phyloP scores from a whole-genome alignment of 1,284 basidiomycete species.

The Xerocomus cyaneibrunnescens region DNA sequence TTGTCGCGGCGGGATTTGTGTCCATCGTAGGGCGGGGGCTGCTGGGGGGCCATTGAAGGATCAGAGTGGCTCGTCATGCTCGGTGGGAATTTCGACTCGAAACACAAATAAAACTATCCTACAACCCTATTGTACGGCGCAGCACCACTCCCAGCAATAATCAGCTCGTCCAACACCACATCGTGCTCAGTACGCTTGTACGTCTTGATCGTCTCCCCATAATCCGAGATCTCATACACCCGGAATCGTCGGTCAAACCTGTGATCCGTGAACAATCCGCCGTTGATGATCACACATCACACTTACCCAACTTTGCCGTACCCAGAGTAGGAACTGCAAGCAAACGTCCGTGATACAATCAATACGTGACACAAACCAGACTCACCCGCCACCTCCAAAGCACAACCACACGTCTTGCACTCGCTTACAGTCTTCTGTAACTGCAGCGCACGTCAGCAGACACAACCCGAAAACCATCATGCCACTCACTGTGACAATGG shows the following conservation, averaged over 20 bases:
- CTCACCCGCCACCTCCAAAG: conserved; percentile 88
- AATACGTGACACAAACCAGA: conserved; percentile 6
- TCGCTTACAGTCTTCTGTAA: conserved; percentile 86
- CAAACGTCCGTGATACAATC: conserved; percentile 3
- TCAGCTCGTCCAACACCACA: conserved; percentile 64
- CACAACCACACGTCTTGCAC: conserved; percentile 89
- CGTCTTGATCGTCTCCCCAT: conserved; percentile 85
- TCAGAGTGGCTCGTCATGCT: background rate
- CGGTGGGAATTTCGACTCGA: conserved; percentile 6
- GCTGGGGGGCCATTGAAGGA: conserved; percentile 19
- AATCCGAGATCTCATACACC: conserved; percentile 81
- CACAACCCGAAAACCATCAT: background rate
- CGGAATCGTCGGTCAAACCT: conserved; percentile 90
- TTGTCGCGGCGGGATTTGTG: conserved; percentile 48
- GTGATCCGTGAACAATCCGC: background rate
- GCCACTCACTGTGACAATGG: conserved; percentile 72
- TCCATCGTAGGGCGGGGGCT: conserved; percentile 23
- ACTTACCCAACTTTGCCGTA: conserved; percentile 75
- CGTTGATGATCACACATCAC: background rate
- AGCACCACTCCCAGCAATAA: conserved; percentile 55
- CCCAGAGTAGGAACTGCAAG: conserved; percentile 73
- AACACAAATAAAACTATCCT: background rate
- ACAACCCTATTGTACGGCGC: conserved; percentile 30
- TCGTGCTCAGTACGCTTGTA: conserved; percentile 85
- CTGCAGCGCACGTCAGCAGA: conserved; percentile 38